These are phyloP conservation scores for Eucalyptus cladocalyx DNA, from an alignment of 345 rosid genomes.

Conservation along the genomic window DNA sequence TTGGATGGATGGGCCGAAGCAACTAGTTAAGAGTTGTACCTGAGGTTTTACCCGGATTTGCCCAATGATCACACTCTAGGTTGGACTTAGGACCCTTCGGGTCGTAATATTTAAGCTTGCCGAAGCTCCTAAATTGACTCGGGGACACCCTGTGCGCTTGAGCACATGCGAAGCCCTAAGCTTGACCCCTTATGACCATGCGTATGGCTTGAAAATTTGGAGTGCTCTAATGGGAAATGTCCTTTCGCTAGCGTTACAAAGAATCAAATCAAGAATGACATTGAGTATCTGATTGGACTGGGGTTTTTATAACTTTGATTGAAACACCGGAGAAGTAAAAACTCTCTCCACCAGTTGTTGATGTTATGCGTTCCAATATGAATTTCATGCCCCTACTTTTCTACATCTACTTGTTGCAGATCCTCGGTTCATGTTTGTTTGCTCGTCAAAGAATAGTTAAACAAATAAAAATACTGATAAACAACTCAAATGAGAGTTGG, in stretches of 20 bases:
- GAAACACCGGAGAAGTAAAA: background rate
- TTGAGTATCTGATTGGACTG: background rate
- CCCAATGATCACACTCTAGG: background rate
- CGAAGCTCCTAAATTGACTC: background rate
- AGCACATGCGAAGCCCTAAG: too few relatives aligned
- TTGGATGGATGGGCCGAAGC: background rate
- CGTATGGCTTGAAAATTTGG: background rate
- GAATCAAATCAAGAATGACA: background rate
- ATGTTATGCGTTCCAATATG: background rate
- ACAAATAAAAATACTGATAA: background rate
- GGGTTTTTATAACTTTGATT: background rate
- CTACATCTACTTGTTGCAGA: background rate
- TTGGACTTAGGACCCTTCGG: background rate
- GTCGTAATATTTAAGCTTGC: background rate
- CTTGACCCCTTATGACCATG: too few relatives aligned
- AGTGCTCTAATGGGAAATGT: background rate
- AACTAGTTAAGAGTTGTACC: background rate
- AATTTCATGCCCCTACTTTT: background rate
- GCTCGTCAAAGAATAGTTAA: background rate
- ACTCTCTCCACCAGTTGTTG: background rate
- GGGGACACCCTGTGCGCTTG: background rate
- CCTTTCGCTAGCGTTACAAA: background rate
- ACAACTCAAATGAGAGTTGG: background rate
- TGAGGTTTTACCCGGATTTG: background rate
- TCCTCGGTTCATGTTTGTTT: background rate